A percentile compares a stretch with the other conserved stretches of the same genome.
phyloP scores from a whole-genome alignment of 176 grass and related monocot genomes.

The Eragrostis nindensis region DNA sequence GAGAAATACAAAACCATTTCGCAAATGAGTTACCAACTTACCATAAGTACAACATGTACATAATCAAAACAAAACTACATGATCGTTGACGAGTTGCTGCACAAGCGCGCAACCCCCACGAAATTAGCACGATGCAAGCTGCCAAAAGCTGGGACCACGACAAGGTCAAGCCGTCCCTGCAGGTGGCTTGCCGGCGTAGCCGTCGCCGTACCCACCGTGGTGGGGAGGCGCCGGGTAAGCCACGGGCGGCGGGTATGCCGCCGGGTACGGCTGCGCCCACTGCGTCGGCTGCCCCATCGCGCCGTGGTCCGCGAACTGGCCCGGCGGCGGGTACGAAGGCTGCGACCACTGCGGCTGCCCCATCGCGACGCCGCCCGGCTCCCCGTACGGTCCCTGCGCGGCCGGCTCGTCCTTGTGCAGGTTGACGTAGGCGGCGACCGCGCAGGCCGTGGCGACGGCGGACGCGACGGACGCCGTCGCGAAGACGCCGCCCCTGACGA shows the following conservation, averaged over 20 bases:
- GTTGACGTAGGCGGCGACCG: conserved; percentile 23
- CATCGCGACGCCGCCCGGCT: conserved; percentile 37
- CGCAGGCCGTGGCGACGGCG: background rate
- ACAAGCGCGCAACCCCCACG: background rate
- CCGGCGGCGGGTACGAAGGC: background rate
- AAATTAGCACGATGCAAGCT: background rate
- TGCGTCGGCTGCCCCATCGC: conserved; percentile 34
- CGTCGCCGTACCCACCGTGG: conserved; percentile 1
- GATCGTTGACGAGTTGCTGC: too few relatives aligned
- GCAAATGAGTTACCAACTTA: too few relatives aligned
- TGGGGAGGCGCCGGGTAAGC: background rate
- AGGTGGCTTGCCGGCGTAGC: conserved; percentile 25
- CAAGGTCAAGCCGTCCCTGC: conserved; percentile 14
- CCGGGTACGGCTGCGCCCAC: conserved; percentile 19
- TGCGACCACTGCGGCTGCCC: conserved; percentile 26
- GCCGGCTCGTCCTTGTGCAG: background rate
- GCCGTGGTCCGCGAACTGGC: conserved; percentile 11
- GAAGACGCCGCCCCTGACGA: conserved; percentile 12
- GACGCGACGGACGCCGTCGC: background rate
- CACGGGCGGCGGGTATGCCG: conserved; percentile 13
- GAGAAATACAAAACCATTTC: too few relatives aligned
- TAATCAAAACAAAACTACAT: too few relatives aligned
- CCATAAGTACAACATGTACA: too few relatives aligned
- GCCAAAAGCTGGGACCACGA: background rate
- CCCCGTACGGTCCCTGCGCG: background rate